Evolutionary conservation across 306 rosid genomes (phyloP).

Genomic region (Acacia acuminata): DNA sequence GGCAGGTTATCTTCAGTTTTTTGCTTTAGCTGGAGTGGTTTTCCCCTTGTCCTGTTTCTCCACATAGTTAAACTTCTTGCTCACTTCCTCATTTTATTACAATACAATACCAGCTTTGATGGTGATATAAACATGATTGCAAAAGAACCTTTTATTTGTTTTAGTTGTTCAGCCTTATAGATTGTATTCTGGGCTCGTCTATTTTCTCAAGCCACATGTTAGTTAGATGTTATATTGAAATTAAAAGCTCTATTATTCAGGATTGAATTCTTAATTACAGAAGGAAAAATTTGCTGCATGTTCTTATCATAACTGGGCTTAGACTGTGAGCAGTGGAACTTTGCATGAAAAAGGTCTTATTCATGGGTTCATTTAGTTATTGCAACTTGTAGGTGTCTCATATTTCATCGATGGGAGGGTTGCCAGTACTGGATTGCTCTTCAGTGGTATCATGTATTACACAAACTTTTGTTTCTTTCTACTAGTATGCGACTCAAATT

Average conservation of each 20-base stretch:
- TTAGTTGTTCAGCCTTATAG: neutral
- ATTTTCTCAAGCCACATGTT: constrained; percentile 9
- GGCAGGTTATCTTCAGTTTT: constrained; percentile 56
- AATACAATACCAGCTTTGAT: neutral
- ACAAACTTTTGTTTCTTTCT: constrained; percentile 19
- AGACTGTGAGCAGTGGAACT: constrained; percentile 14
- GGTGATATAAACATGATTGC: constrained; percentile 20
- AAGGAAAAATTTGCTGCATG: constrained; percentile 1
- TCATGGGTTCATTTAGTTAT: constrained; percentile 14
- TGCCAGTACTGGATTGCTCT: constrained; percentile 79
- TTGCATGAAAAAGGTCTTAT: constrained; percentile 19
- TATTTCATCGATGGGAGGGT: constrained; percentile 70
- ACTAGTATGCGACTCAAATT: constrained; percentile 20
- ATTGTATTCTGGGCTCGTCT: neutral
- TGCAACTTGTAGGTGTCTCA: constrained; percentile 70
- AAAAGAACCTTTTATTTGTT: neutral
- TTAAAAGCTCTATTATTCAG: constrained; percentile 16
- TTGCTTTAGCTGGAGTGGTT: constrained; percentile 9
- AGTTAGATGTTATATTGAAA: constrained; percentile 21
- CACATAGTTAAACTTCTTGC: too few species aligned
- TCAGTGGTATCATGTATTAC: constrained; percentile 72
- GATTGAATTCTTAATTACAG: constrained; percentile 19
- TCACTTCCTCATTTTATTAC: neutral
- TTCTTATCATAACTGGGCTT: constrained; percentile 11
- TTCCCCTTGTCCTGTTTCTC: neutral